A percentile compares a stretch with the other conserved stretches of the same genome.
phyloP scores from a whole-genome alignment of 495 filamentous ascomycete genomes.

The Podospora australis region DNA sequence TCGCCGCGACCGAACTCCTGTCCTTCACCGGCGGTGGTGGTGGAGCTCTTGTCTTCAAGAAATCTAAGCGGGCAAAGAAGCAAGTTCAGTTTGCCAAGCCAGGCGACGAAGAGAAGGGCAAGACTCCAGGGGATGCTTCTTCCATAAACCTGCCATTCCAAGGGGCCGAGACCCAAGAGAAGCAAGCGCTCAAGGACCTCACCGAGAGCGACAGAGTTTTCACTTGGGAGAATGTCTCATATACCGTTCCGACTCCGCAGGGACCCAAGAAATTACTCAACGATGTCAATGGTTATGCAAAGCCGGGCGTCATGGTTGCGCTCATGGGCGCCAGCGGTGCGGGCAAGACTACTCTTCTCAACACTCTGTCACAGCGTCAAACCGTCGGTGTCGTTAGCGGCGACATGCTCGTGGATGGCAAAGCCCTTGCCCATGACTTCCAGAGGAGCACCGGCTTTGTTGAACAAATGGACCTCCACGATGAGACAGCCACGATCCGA shows the following conservation, averaged over 20 bases:
- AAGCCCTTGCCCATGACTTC: slow-evolving; percentile 60
- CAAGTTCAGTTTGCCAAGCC: slow-evolving; percentile 15
- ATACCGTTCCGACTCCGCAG: slow-evolving; percentile 57
- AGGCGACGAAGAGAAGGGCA: slow-evolving; percentile 42
- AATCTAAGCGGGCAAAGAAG: slow-evolving; percentile 23
- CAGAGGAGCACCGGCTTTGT: slow-evolving; percentile 79
- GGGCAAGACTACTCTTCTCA: slow-evolving; percentile 63
- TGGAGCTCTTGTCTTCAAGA: slow-evolving; percentile 30
- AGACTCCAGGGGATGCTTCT: slow-evolving; percentile 14
- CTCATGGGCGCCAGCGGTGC: slow-evolving; percentile 82
- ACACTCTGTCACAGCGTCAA: slow-evolving; percentile 69
- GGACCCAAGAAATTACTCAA: slow-evolving; percentile 59
- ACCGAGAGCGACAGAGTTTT: slow-evolving; percentile 35
- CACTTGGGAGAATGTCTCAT: slow-evolving; percentile 56
- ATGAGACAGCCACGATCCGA: slow-evolving; percentile 76
- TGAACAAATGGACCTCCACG: slow-evolving; percentile 82
- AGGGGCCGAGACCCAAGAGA: slow-evolving; percentile 6
- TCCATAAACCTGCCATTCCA: slow-evolving; percentile 32
- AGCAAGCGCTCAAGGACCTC: slow-evolving; percentile 9
- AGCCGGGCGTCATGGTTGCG: slow-evolving; percentile 74
- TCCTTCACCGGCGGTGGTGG: slow-evolving; percentile 33
- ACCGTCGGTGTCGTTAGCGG: slow-evolving; percentile 64
- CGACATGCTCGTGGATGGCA: slow-evolving; percentile 74
- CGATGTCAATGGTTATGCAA: slow-evolving; percentile 66
- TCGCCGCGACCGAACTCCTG: slow-evolving; percentile 53